phyloP scores from a whole-genome alignment of 2,329 filamentous ascomycete genomes.

The Huntiella moniliformis region DNA sequence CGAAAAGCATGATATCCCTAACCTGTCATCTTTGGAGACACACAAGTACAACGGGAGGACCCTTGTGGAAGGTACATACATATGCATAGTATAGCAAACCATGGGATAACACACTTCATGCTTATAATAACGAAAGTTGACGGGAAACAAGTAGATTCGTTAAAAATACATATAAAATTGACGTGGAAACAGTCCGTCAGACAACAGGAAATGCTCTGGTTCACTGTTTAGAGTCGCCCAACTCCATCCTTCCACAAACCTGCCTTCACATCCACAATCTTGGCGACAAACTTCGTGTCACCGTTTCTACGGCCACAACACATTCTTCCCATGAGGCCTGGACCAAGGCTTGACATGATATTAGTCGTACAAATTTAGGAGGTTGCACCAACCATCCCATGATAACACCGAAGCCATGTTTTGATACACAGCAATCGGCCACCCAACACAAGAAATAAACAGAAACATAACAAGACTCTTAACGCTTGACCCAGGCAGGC shows the following conservation, averaged over 20 bases:
- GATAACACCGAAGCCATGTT: neutral
- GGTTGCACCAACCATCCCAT: neutral
- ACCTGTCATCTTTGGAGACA: too few relatives aligned
- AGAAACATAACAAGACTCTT: constrained; percentile 14
- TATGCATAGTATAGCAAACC: too few relatives aligned
- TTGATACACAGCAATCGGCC: neutral
- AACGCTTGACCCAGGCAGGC: constrained; percentile 90
- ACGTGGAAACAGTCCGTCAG: neutral
- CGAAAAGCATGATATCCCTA: too few relatives aligned
- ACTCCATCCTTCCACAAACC: too few relatives aligned
- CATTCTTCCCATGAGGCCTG: too few relatives aligned
- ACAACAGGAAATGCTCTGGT: neutral
- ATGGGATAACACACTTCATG: too few relatives aligned
- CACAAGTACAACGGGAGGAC: too few relatives aligned
- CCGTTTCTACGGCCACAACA: neutral
- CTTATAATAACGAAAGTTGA: too few relatives aligned
- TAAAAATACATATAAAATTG: constrained; percentile 4
- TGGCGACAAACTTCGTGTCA: too few relatives aligned
- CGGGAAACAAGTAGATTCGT: neutral
- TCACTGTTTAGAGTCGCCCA: too few relatives aligned
- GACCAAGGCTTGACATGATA: neutral
- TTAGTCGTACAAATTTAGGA: constrained; percentile 6
- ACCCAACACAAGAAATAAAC: neutral
- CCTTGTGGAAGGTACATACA: too few relatives aligned
- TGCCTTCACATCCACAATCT: too few relatives aligned